Base-by-base conservation (phyloP, 129 eudicot species). In the Solidago caesia region DNA sequence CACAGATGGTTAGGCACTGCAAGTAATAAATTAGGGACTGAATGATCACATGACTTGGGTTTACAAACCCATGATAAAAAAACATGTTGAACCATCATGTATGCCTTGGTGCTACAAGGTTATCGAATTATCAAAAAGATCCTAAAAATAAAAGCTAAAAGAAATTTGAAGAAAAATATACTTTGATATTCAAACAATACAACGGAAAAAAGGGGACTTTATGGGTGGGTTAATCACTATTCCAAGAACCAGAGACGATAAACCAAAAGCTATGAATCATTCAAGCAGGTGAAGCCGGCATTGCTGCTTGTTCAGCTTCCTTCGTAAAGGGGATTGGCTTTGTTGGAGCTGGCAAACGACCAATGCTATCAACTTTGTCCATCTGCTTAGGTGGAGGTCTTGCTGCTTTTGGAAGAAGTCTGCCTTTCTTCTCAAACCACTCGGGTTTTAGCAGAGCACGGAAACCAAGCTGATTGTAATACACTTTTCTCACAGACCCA, bases 351-450 rank as follows among this genome's bases (percentile, higher is more conserved):
- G 98, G 98, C 56, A 92, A 70, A 26, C 98, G 96, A 9, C 96
- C 98, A 4, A 89, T 87, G 77, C 98, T 92, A 70, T 92, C 96
- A 14, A 92, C 98, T 71, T 92, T 92, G 68, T 92, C 98, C 77
- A 76, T 80, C 64, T 77, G 87, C 75, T 89, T 92, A 4, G 98
- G 96, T 64, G 98, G 98, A 33, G 98, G 98, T 55, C 98, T 84
- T 67, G 98, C 96, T 61, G 96, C 86, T 74, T 72, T 89, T 5
- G 98, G 98, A 44, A 92, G 85, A 74, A 93, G 60, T 74, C 96
- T 90, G 6, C 98, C 96, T 77, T 93, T 93, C 86, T 93, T 93
- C 68, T 85, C 96, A 58, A 93, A 93, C 96, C 98, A 93, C 83
- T 93, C 96, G 0, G 98, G 98, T 48, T 88, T 90, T 4, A 93